Percentiles rank a stretch among this genome's conserved stretches.
Evolutionary conservation across 495 filamentous ascomycete species (phyloP).

Genomic region (Trichoderma reesei): DNA sequence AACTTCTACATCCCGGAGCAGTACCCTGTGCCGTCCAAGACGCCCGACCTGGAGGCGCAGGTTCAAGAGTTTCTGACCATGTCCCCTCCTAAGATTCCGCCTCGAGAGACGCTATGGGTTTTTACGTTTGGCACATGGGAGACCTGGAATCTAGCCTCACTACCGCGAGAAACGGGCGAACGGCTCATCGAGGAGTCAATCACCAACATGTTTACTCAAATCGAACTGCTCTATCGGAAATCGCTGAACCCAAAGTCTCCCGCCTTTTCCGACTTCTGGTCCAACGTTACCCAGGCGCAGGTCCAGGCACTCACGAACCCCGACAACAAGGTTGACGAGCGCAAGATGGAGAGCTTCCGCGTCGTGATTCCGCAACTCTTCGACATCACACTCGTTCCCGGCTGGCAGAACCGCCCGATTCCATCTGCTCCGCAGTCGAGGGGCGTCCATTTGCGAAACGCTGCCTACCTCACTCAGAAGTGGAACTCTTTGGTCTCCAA

Average conservation of each 20-base stretch:
- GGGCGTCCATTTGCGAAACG: constrained; percentile 28
- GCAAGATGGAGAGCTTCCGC: constrained; percentile 20
- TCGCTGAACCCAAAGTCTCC: constrained; percentile 21
- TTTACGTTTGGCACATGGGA: constrained; percentile 41
- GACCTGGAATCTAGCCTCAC: constrained; percentile 32
- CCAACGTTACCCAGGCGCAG: constrained; percentile 2
- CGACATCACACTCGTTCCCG: constrained; percentile 35
- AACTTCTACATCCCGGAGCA: constrained; percentile 28
- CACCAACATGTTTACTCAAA: constrained; percentile 27
- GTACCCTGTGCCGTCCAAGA: constrained; percentile 19
- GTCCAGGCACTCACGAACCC: constrained; percentile 5
- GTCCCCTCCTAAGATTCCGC: constrained; percentile 15
- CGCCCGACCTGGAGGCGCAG: constrained; percentile 33
- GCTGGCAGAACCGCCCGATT: constrained; percentile 24
- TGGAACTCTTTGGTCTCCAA: constrained; percentile 25
- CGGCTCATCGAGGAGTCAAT: constrained; percentile 21
- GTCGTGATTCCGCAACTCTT: constrained; percentile 35
- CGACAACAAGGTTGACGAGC: background rate
- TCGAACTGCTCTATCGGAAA: constrained; percentile 33
- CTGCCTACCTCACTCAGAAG: constrained; percentile 21
- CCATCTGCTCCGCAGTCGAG: constrained; percentile 21
- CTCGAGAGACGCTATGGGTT: constrained; percentile 34
- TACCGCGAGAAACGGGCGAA: constrained; percentile 27
- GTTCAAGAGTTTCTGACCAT: constrained; percentile 28
- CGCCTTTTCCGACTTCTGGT: constrained; percentile 18